Evolutionary conservation across 2,329 filamentous ascomycete species (phyloP), one percentile per base, ranked within the genome.

Genomic region (Westerdykella ornata): DNA sequence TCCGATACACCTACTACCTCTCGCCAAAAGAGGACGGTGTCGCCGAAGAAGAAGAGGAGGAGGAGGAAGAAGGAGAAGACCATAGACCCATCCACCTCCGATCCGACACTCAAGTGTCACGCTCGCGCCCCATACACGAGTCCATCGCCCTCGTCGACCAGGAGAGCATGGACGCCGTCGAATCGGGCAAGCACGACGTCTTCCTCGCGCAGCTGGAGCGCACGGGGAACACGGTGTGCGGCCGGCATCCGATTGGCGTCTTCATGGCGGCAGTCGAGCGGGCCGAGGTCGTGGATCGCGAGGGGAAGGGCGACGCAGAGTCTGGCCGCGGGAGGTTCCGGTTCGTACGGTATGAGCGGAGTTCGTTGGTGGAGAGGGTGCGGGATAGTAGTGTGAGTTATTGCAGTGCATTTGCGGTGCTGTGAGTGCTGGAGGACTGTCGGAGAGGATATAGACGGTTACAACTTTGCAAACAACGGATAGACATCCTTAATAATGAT

Each of bases 201-300:
- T 97, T 96, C 63, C 71, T 86, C 13, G 71, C 77, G 2, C 82
- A 80, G 31, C 66, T 98, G 15, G 67, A 73, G 39, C 68, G 77
- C 28, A 97, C 90, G 0, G 78, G 79, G 12, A 98, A 98, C 56
- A 96, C 92, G 0, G 87, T 98, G 0, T 98, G 92, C 59, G 92
- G 92, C 3, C 75, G 90, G 37, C 92, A 98, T 69, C 92, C 92
- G 0, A 97, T 98, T 54, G 89, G 92, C 0, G 83, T 97, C 3
- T 77, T 85, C 29, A 88, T 98, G 87, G 88, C 89, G 0, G 88
- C 84, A 0, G 66, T 97, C 45, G 89, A 96, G 68, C 68, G 73
- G 37, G 68, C 44, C 41, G 53, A 40, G 60, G 64, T 56, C 55
- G 51, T 16, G 2, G 87, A 94, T 66, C 67, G 72, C 35, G 65